Evolutionary conservation across 2,329 filamentous ascomycete genomes (phyloP).

Genomic region (Stachybotrys chartarum): DNA sequence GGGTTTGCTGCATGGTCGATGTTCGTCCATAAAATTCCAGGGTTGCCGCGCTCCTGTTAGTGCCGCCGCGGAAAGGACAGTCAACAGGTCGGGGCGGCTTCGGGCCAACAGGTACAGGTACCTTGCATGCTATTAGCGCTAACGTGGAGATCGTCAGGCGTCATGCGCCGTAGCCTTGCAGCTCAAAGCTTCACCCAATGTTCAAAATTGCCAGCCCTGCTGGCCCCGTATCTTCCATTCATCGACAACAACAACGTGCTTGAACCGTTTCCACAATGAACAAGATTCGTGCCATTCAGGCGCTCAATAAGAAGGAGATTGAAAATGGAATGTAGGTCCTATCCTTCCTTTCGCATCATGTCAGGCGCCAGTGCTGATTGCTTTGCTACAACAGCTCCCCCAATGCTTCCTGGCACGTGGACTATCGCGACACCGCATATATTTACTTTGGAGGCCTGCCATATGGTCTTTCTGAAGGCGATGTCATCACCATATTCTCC

Average conservation of each 20-base stretch:
- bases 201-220: too few species aligned
- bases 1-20: neutral
- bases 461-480: slow-evolving; percentile 89
- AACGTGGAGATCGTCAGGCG: neutral
- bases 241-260: neutral
- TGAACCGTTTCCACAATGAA: slow-evolving; percentile 59
- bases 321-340: slow-evolving; percentile 74
- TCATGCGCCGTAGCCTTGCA: slow-evolving; percentile 8
- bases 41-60: neutral
- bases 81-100: neutral
- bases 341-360: slow-evolving; percentile 1
- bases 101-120: neutral
- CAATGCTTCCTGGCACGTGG: slow-evolving; percentile 90
- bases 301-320: slow-evolving; percentile 90
- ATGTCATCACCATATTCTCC: slow-evolving; percentile 92
- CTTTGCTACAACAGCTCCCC: slow-evolving; percentile 49
- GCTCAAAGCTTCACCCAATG: neutral
- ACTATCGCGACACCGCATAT: slow-evolving; percentile 96
- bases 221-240: neutral
- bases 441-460: slow-evolving; percentile 93
- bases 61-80: neutral
- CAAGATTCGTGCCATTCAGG: slow-evolving; percentile 83
- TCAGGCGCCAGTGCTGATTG: slow-evolving; percentile 12
- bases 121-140: neutral
- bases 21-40: neutral